Evolutionary conservation across 179 eudicot species (phyloP), one percentile per base, ranked within the genome.

Genomic region (Spergularia azorica): DNA sequence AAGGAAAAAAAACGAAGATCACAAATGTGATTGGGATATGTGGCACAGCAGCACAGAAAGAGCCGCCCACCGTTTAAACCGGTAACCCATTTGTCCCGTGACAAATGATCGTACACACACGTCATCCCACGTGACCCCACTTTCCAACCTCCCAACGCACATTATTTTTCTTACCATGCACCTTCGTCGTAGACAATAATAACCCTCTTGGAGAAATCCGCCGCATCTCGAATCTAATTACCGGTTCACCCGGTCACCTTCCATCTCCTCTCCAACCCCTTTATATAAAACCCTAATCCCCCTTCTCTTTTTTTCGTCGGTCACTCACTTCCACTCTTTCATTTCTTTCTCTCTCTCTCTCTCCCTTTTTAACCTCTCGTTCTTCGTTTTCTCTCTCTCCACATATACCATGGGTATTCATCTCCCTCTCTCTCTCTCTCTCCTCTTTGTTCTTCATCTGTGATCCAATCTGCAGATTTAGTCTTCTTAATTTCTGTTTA

Each of bases 201-300:
- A n/a, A 9, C 55, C n/a, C 9, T 70, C 70, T 63, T 77, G 75
- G 80, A 77, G 39, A 78, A 18, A 18, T 62, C 63, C 80, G 80
- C 76, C 76, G 17, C 62, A 61, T 75, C 70, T 61, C 54, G 21
- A 72, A 66, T 63, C 54, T 36, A 72, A 1, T 11, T 48, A 79
- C 82, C 82, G 79, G 65, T 7, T 10, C 69, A 56, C 20, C 14
- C 64, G 82, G 82, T 79, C 17, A 18, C 78, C 75, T 75, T 61
- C 41, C 70, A 17, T 4, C 73, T 55, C 58, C 0, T 4, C 41
- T 3, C 39, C 39, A 36, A 36, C 39, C 39, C 9, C 58, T 77
- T 66, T 76, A 59, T 56, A 76, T 76, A 71, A 15, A 70, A 79
- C 50, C 64, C 83, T 71, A 54, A 80, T 70, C 66, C 77, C 68